Percentiles rank a stretch among this genome's conserved stretches.
Conservation (phyloP, 345 rosid species). For the Limnanthes douglasii region DNA sequence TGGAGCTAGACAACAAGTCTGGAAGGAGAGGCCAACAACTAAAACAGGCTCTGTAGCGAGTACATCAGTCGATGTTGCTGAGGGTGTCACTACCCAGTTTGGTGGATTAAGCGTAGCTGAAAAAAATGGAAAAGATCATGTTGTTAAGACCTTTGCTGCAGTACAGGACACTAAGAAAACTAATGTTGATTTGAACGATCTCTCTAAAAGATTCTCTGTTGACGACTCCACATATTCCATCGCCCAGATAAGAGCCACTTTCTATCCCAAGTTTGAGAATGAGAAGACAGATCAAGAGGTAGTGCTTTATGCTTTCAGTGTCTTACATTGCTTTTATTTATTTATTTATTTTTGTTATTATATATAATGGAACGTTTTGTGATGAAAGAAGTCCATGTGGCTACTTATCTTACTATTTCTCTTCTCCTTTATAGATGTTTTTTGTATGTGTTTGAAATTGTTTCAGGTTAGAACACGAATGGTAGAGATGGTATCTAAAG, state of each 20-base stretch:
- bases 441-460: slow-evolving; percentile 3
- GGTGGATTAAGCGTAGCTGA: slow-evolving; percentile 36
- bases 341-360: background rate
- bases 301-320: background rate
- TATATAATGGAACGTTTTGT: background rate
- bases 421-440: slow-evolving; percentile 1
- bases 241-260: slow-evolving; percentile 88
- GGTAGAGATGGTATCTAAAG: slow-evolving; percentile 85
- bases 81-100: slow-evolving; percentile 21
- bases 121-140: slow-evolving; percentile 13
- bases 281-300: slow-evolving; percentile 99
- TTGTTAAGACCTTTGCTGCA: slow-evolving; percentile 8
- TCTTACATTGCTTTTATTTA: background rate
- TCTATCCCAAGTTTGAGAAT: slow-evolving; percentile 95
- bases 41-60: slow-evolving; percentile 12
- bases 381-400: background rate
- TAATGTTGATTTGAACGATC: slow-evolving; percentile 25
- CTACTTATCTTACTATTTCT: background rate
- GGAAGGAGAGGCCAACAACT: slow-evolving; percentile 17
- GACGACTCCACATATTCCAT: slow-evolving; percentile 44
- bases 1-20: slow-evolving; percentile 10
- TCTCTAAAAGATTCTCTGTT: slow-evolving; percentile 42
- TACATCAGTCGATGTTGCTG: slow-evolving; percentile 13
- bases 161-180: slow-evolving; percentile 9
- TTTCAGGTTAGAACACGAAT: slow-evolving; percentile 68